phyloP scores from a whole-genome alignment of 2,329 filamentous ascomycete genomes.

The Hymenoscyphus scutula region DNA sequence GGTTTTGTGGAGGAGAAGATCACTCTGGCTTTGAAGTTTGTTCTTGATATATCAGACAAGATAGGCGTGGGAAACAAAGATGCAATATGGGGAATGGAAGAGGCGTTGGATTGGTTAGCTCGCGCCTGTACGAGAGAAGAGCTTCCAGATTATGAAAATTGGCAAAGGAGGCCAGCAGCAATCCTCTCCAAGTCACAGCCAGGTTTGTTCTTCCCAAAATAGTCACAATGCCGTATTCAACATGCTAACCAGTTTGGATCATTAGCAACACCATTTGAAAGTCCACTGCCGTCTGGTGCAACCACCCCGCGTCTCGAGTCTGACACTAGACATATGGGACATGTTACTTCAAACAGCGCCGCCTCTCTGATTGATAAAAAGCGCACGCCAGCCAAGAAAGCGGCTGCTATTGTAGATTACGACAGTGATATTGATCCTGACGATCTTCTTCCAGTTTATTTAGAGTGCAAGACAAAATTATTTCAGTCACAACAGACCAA shows the following conservation, averaged over 20 bases:
- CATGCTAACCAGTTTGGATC: constrained; percentile 16
- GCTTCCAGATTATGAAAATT: constrained; percentile 67
- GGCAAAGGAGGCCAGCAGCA: constrained; percentile 28
- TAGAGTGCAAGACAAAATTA: constrained; percentile 70
- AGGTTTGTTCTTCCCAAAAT: constrained; percentile 26
- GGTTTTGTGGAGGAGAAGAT: constrained; percentile 66
- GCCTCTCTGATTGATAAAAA: constrained; percentile 23
- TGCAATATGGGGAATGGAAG: constrained; percentile 79
- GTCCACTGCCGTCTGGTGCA: constrained; percentile 34
- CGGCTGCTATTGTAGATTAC: constrained; percentile 43
- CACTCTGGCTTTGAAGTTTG: constrained; percentile 60
- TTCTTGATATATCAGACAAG: constrained; percentile 65
- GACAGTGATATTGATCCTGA: constrained; percentile 74
- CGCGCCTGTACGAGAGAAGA: constrained; percentile 67
- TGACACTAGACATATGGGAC: constrained; percentile 33
- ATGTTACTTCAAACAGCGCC: constrained; percentile 12
- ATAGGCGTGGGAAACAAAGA: constrained; percentile 58
- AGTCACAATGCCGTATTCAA: constrained; percentile 2
- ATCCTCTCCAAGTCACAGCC: constrained; percentile 30
- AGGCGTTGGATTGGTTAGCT: constrained; percentile 88
- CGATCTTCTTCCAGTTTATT: constrained; percentile 70
- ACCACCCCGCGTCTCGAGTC: constrained; percentile 33
- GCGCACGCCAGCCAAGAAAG: constrained; percentile 21
- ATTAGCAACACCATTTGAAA: constrained; percentile 35
- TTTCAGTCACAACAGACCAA: constrained; percentile 57